A percentile compares a stretch with the other conserved stretches of the same genome.
These are phyloP conservation scores for Penicillium atrosanguineum DNA, from an alignment of 495 filamentous ascomycete species.

Conservation along the genomic window DNA sequence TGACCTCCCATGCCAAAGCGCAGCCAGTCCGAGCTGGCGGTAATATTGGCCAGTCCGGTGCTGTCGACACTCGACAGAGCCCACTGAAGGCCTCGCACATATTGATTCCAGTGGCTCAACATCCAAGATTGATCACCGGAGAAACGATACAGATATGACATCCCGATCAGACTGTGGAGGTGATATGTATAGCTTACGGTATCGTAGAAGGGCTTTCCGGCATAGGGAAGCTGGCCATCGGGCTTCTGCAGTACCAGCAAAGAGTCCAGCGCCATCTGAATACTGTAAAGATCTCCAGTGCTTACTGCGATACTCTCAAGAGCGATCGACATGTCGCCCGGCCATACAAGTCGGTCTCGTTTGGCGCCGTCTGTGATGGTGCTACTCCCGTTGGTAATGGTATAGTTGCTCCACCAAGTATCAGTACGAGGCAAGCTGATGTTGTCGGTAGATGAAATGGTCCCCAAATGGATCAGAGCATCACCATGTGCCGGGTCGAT, in stretches of 20 bases:
- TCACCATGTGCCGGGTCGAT: constrained; percentile 50
- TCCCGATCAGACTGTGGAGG: constrained; percentile 54
- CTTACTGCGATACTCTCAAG: constrained; percentile 50
- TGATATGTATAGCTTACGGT: constrained; percentile 56
- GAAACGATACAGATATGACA: constrained; percentile 52
- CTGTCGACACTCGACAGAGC: constrained; percentile 15
- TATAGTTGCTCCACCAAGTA: constrained; percentile 32
- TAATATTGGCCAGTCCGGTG: constrained; percentile 49
- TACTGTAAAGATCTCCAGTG: constrained; percentile 52
- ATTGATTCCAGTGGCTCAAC: constrained; percentile 43
- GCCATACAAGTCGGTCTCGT: constrained; percentile 54
- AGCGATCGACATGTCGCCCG: constrained; percentile 58
- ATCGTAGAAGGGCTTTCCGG: constrained; percentile 44
- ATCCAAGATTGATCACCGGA: constrained; percentile 49
- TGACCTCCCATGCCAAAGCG: constrained; percentile 36
- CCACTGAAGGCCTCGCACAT: constrained; percentile 40
- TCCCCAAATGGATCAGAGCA: constrained; percentile 39
- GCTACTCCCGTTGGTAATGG: constrained; percentile 43
- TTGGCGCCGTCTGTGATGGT: constrained; percentile 57
- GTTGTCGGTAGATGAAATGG: constrained; percentile 15
- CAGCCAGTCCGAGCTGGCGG: constrained; percentile 49
- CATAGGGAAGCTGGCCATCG: constrained; percentile 46
- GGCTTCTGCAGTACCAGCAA: constrained; percentile 49
- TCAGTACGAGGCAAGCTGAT: constrained; percentile 24
- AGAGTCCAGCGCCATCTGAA: constrained; percentile 52